Percentiles rank a stretch among this genome's conserved stretches.
Conservation (phyloP, 257 asterid genomes). For the Ajuga chamaepitys region DNA sequence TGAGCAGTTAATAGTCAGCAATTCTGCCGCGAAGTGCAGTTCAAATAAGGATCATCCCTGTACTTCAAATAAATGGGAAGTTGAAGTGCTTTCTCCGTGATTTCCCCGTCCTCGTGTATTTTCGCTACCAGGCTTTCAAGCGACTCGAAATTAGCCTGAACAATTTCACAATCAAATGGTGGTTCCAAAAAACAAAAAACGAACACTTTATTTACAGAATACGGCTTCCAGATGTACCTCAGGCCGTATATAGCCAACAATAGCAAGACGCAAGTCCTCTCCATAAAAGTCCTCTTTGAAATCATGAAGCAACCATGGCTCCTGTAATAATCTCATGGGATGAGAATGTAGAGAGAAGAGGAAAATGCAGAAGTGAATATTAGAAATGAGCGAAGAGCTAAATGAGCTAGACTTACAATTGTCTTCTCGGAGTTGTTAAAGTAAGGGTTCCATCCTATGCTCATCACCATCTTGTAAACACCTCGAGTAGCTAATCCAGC, state of each 20-base stretch:
- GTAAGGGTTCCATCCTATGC: conserved; percentile 96
- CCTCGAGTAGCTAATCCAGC: conserved; percentile 62
- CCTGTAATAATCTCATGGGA: conserved; percentile 34
- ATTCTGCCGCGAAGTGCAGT: conserved; percentile 4
- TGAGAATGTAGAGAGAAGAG: neutral
- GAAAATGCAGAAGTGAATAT: neutral
- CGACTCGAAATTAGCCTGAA: conserved; percentile 63
- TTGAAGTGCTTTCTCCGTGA: conserved; percentile 73
- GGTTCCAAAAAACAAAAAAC: too few species aligned
- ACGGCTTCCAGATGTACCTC: conserved; percentile 45
- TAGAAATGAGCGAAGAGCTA: neutral
- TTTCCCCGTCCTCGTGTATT: conserved; percentile 59
- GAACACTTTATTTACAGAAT: too few species aligned
- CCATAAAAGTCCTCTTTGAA: conserved; percentile 78
- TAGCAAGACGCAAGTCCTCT: conserved; percentile 69
- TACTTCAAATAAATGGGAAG: conserved; percentile 48
- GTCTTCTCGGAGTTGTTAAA: conserved; percentile 88
- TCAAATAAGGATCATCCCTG: conserved; percentile 54
- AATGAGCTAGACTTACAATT: conserved; percentile 51
- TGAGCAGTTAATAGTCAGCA: neutral
- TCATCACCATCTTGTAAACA: conserved; percentile 91
- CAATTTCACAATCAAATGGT: neutral
- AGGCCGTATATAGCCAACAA: conserved; percentile 79
- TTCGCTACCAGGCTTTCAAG: conserved; percentile 68
- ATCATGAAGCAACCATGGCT: conserved; percentile 96